Conservation (phyloP, 148 eudicot genomes). For the Dysphania ambrosioides region DNA sequence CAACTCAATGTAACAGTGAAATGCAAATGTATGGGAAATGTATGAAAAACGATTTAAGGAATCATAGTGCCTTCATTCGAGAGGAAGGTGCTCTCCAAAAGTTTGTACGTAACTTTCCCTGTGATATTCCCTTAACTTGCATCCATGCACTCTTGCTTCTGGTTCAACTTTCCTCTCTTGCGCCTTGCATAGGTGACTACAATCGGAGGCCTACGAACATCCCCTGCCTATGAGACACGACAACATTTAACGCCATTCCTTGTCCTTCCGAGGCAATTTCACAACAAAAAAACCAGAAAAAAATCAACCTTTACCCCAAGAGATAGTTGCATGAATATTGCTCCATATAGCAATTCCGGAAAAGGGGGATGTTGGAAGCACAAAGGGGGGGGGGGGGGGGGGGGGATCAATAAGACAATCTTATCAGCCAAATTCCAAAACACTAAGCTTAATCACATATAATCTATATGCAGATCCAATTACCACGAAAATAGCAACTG, state of each 20-base stretch:
- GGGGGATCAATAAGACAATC: no score
- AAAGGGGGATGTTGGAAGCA: not conserved
- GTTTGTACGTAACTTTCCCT: no score
- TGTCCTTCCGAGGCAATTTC: not conserved
- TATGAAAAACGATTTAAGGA: no score
- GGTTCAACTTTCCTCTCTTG: no score
- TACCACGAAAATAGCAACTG: not conserved
- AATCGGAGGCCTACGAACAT: not conserved
- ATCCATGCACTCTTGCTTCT: no score
- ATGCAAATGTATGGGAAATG: no score
- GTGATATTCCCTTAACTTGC: no score
- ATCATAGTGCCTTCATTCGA: no score
- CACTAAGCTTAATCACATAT: not conserved
- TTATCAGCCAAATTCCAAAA: not conserved
- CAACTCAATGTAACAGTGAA: no score
- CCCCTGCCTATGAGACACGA: not conserved
- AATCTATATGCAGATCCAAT: not conserved
- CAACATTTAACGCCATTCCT: not conserved
- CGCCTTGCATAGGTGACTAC: no score
- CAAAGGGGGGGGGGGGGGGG: not conserved
- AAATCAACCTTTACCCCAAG: not conserved
- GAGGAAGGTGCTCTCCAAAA: no score
- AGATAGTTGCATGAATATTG: not conserved
- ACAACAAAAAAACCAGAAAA: not conserved
- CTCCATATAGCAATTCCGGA: not conserved